Conservation (phyloP, 805 yeast genomes). For the Ogataea pini region DNA sequence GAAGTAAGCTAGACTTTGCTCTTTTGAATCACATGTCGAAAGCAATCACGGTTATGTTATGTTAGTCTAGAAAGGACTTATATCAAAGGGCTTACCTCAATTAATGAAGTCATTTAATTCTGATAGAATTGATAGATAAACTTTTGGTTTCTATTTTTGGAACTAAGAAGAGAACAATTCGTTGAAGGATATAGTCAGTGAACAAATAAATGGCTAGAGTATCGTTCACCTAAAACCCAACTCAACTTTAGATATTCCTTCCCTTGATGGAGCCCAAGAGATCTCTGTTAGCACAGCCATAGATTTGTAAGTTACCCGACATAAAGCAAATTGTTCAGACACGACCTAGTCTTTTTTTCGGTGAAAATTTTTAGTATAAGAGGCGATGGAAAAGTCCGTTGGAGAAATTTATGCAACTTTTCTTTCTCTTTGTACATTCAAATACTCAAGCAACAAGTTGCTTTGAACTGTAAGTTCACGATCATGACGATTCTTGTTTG, state of each 20-base stretch:
- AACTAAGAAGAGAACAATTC: too few species aligned
- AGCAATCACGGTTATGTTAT: not conserved
- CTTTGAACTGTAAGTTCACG: slow-evolving; percentile 3
- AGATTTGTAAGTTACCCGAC: not conserved
- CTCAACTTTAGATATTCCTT: too few species aligned
- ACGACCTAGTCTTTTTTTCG: not conserved
- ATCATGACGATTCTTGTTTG: not conserved
- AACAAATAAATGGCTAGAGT: too few species aligned
- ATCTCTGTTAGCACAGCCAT: not conserved
- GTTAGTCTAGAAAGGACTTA: not conserved
- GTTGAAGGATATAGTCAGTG: too few species aligned
- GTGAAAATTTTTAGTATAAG: slow-evolving; percentile 10
- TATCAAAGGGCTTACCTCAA: not conserved
- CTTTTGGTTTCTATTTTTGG: too few species aligned
- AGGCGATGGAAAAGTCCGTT: not conserved
- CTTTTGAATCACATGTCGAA: too few species aligned
- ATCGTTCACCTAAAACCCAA: too few species aligned
- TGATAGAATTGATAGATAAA: too few species aligned
- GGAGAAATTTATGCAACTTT: not conserved
- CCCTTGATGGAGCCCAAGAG: too few species aligned
- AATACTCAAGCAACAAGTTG: not conserved
- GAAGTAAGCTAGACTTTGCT: too few species aligned
- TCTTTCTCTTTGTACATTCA: not conserved
- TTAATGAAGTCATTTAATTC: not conserved
- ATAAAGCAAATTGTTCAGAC: not conserved